Evolutionary conservation across 192 early-diverging fungal genomes (phyloP).

Genomic region (Coemansia furcata): DNA sequence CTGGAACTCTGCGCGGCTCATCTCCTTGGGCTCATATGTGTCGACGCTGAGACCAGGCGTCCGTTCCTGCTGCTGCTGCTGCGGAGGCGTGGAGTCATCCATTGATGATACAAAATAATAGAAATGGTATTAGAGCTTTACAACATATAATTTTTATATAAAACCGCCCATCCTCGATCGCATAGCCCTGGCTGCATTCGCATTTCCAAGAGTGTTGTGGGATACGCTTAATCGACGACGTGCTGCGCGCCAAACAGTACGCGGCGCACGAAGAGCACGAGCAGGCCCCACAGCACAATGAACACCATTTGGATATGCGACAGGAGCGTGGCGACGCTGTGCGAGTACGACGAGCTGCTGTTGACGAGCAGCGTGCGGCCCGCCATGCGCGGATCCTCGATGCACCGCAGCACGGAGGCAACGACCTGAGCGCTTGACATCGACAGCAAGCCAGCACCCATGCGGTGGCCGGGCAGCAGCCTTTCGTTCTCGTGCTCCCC

Average conservation of each 20-base stretch:
- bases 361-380: slow-evolving; percentile 34
- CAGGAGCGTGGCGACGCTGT: slow-evolving; percentile 11
- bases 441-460: slow-evolving; percentile 29
- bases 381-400: slow-evolving; percentile 26
- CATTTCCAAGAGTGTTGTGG: background rate
- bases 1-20: slow-evolving; percentile 41
- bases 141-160: no score
- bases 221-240: background rate
- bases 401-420: slow-evolving; percentile 32
- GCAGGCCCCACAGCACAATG: slow-evolving; percentile 30
- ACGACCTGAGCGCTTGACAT: slow-evolving; percentile 39
- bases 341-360: slow-evolving; percentile 35
- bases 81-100: background rate
- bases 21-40: slow-evolving; percentile 24
- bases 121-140: background rate
- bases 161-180: no score
- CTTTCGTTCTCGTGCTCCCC: slow-evolving; percentile 5
- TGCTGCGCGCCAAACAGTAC: background rate
- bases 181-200: no score
- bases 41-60: slow-evolving; percentile 25
- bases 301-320: slow-evolving; percentile 28
- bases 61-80: no score
- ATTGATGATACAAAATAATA: background rate
- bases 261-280: slow-evolving; percentile 18
- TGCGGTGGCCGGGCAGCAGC: slow-evolving; percentile 31